phyloP scores from a whole-genome alignment of 2,329 filamentous ascomycete genomes.

The Penicillium sp. region DNA sequence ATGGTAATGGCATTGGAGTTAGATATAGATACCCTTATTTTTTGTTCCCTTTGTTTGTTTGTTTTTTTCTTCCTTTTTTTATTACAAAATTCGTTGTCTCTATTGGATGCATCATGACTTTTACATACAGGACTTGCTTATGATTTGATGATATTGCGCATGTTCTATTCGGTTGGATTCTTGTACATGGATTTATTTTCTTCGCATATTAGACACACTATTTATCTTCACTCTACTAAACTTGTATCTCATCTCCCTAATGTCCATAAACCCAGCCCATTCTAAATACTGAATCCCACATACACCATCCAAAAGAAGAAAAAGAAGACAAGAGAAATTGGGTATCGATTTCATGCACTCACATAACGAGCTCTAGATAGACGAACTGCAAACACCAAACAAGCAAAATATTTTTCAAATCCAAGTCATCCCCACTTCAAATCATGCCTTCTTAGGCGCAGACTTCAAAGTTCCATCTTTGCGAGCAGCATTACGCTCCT shows the following conservation, averaged over 20 bases:
- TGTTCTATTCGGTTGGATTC: constrained; percentile 8
- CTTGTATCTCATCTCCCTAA: not conserved
- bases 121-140: constrained; percentile 15
- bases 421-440: not conserved
- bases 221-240: not conserved
- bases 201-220: constrained; percentile 2
- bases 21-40: constrained; percentile 39
- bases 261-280: not conserved
- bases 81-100: not conserved
- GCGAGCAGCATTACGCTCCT: constrained; percentile 36
- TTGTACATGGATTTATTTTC: constrained; percentile 16
- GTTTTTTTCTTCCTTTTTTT: constrained; percentile 6
- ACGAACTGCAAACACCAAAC: not conserved
- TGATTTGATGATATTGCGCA: constrained; percentile 26
- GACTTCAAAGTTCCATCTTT: constrained; percentile 24
- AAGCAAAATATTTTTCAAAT: not conserved
- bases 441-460: not conserved
- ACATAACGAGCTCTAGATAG: constrained; percentile 8
- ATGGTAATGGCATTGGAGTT: constrained; percentile 24
- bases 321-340: constrained; percentile 12
- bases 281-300: not conserved
- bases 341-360: constrained; percentile 28
- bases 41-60: constrained; percentile 6
- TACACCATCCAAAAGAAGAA: not conserved
- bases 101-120: constrained; percentile 19